A percentile compares a stretch with the other conserved stretches of the same genome.
These are phyloP conservation scores for Hypericum perforatum DNA, from an alignment of 345 rosid genomes.

Conservation along the genomic window DNA sequence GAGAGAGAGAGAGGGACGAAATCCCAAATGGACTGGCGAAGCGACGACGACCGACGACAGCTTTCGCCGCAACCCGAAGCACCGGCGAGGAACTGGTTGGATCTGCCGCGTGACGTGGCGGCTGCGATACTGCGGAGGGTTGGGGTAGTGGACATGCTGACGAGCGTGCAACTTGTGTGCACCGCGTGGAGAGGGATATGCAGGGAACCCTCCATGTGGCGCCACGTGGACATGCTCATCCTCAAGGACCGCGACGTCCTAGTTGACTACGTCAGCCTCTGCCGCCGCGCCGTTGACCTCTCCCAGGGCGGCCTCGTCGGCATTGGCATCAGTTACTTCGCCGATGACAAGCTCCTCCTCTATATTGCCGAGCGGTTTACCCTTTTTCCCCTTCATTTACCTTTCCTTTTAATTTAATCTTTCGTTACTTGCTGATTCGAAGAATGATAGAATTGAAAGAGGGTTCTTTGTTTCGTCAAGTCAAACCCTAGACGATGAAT, in stretches of 20 bases:
- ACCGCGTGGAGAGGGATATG: slow-evolving; percentile 37
- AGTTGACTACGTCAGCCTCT: slow-evolving; percentile 23
- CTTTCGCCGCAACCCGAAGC: too few species aligned
- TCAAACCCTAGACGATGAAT: too few species aligned
- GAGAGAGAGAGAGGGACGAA: too few species aligned
- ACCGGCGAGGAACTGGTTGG: slow-evolving; percentile 32
- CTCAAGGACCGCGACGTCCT: neutral
- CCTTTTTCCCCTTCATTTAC: neutral
- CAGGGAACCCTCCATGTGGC: slow-evolving; percentile 45
- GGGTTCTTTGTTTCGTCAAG: too few species aligned
- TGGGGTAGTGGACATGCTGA: slow-evolving; percentile 31
- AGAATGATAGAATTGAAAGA: too few species aligned
- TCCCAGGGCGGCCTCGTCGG: too few species aligned
- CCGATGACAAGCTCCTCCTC: slow-evolving; percentile 31
- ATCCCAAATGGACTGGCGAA: too few species aligned
- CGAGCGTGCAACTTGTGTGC: slow-evolving; percentile 42
- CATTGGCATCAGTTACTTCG: slow-evolving; percentile 31
- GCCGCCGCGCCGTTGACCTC: slow-evolving; percentile 42
- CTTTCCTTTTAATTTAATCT: neutral
- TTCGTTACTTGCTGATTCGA: too few species aligned
- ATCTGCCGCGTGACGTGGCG: slow-evolving; percentile 42
- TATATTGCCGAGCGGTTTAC: slow-evolving; percentile 42
- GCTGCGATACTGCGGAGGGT: slow-evolving; percentile 33
- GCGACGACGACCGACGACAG: too few species aligned
- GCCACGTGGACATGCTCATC: slow-evolving; percentile 28